Conservation (phyloP, 140 eudicot species). For the Flaveria floridana region DNA sequence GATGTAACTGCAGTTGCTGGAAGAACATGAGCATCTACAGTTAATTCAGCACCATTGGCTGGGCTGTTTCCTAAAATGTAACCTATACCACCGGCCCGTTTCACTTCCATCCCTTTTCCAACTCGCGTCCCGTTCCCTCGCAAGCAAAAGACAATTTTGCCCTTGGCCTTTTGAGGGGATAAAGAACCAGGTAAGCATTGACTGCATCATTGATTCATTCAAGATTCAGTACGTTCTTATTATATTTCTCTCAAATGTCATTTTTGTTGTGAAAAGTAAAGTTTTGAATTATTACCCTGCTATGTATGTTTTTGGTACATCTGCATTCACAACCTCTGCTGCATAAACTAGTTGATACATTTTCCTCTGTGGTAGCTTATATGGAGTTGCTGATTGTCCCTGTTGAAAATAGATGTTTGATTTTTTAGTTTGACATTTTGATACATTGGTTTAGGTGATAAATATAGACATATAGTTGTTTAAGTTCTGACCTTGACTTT, state of each 20-base stretch:
- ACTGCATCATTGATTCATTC: conserved; percentile 43
- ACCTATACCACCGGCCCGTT: conserved; percentile 93
- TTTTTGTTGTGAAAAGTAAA: background rate
- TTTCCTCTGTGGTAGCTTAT: conserved; percentile 51
- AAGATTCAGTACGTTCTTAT: conserved; percentile 13
- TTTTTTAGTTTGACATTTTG: conserved; percentile 23
- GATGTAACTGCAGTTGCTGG: conserved; percentile 84
- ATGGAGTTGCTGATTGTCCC: conserved; percentile 82
- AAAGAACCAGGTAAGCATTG: conserved; percentile 85
- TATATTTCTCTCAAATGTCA: background rate
- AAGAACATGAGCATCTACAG: conserved; percentile 82
- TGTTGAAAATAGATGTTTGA: conserved; percentile 22
- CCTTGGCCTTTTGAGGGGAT: conserved; percentile 57
- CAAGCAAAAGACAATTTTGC: conserved; percentile 75
- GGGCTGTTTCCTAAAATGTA: conserved; percentile 68
- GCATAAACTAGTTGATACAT: conserved; percentile 80
- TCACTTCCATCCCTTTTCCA: conserved; percentile 86
- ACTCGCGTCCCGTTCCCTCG: conserved; percentile 89
- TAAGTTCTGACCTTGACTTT: conserved; percentile 46
- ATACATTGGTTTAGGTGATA: background rate
- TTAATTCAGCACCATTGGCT: conserved; percentile 65
- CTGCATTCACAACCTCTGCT: conserved; percentile 53
- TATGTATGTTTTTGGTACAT: conserved; percentile 44
- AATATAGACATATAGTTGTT: conserved; percentile 21
- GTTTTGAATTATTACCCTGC: conserved; percentile 53